These are phyloP conservation scores for Pisolithus tinctorius DNA, from an alignment of 768 basidiomycete genomes.

Conservation along the genomic window DNA sequence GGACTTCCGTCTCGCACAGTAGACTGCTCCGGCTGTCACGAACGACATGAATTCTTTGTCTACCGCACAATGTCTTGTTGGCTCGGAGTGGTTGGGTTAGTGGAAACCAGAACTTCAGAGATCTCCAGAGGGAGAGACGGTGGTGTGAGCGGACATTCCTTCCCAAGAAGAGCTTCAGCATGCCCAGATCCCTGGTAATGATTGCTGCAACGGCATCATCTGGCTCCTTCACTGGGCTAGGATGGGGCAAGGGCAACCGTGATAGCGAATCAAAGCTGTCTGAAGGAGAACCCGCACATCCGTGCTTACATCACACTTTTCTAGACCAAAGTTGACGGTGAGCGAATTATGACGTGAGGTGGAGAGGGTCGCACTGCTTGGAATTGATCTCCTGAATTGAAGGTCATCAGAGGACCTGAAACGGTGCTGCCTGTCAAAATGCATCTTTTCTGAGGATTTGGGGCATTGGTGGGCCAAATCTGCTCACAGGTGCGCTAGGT, in stretches of 20 bases:
- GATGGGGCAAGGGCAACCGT: no score
- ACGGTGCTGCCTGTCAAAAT: constrained; percentile 22
- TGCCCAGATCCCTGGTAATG: no score
- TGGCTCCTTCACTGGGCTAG: no score
- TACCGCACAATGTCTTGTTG: neutral
- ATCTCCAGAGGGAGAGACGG: neutral
- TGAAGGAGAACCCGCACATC: constrained; percentile 1
- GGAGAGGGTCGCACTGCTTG: constrained; percentile 2
- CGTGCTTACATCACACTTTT: constrained; percentile 15
- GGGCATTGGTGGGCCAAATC: constrained; percentile 13
- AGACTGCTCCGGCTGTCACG: neutral
- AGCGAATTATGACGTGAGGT: constrained; percentile 24
- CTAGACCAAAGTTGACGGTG: constrained; percentile 17
- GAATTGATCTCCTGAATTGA: constrained; percentile 16
- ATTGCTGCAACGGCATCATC: no score
- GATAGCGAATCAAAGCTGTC: constrained; percentile 1
- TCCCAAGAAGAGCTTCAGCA: no score
- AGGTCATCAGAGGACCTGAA: constrained; percentile 7
- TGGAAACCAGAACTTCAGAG: neutral
- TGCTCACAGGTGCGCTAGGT: constrained; percentile 14
- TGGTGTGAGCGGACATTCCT: no score
- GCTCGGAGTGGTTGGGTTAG: neutral
- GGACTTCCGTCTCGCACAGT: neutral
- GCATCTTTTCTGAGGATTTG: constrained; percentile 21
- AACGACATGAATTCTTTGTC: neutral